These are phyloP conservation scores for Mycena olivaceomarginata DNA, from an alignment of 768 basidiomycete species.

Conservation along the genomic window DNA sequence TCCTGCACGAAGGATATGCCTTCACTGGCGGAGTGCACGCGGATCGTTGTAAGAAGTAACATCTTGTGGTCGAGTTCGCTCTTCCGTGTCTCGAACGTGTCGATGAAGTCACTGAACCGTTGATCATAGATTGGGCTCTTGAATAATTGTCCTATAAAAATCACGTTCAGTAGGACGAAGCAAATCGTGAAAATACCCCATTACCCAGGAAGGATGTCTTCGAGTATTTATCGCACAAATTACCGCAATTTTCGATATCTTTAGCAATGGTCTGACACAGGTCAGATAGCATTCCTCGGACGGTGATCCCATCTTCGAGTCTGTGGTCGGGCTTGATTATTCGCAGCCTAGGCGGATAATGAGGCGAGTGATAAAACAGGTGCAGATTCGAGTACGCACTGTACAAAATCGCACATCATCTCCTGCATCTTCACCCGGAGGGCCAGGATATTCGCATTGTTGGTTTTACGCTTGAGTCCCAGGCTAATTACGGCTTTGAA, in stretches of 20 bases:
- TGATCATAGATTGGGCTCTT: background rate
- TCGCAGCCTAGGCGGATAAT: background rate
- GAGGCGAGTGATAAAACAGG: background rate
- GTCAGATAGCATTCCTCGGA: background rate
- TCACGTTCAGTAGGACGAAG: background rate
- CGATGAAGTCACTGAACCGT: background rate
- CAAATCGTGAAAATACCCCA: background rate
- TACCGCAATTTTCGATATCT: background rate
- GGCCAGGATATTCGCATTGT: background rate
- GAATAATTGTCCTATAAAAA: background rate
- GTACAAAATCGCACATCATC: slow-evolving; percentile 10
- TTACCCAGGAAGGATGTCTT: background rate
- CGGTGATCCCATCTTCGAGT: background rate
- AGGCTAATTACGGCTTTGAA: slow-evolving; percentile 6
- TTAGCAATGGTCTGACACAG: background rate
- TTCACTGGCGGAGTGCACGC: background rate
- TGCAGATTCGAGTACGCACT: background rate
- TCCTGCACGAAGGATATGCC: background rate
- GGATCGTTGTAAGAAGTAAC: slow-evolving; percentile 3
- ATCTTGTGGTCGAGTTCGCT: slow-evolving; percentile 10
- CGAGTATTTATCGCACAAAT: background rate
- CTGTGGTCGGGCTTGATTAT: background rate
- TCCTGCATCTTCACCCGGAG: slow-evolving; percentile 17
- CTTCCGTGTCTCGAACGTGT: slow-evolving; percentile 8
- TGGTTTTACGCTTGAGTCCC: slow-evolving; percentile 7